Base-by-base conservation (phyloP, 2,329 filamentous ascomycete species). In the Xylariaceae sp. region DNA sequence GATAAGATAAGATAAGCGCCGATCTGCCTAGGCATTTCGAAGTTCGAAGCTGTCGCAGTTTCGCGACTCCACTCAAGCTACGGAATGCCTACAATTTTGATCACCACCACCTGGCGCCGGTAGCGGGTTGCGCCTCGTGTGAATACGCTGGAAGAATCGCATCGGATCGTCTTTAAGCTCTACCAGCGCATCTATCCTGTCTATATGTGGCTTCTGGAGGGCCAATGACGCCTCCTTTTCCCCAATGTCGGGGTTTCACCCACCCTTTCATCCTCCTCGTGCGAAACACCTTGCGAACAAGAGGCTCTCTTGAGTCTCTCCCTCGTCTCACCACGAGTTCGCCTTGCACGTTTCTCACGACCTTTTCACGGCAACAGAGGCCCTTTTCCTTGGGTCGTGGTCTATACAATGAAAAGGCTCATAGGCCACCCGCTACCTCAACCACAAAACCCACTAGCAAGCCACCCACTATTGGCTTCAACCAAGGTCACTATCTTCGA, bases 401-500 rank as follows among this genome's bases (percentile, higher is more conserved):
- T 36, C 44, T 51, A 10, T 43, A 10, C 21, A 42, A 29, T 18
- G 44, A 29, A 26, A 41, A 16, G 6, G 13, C 12, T 9, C 47
- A 34, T 2, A 16, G 18, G 21, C 30, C 51, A n/a, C 13, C 54
- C 42, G 26, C 36, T 22, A 9, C 45, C 22, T 22, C 40, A 3
- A 47, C 51, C 56, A 26, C 30, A 30, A 53, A 54, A 44, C 8
- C 54, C 15, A 39, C 16, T 15, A 36, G 13, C 37, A 26, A 26
- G 13, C 19, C 22, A 6, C 32, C 55, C 3, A 3, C 49, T 34
- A 16, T 7, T 5, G 9, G 30, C 8, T n/a, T 64, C 61, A 37
- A 69, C 61, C 51, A 61, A 62, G 65, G 76, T 72, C 62, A 74
- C 71, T 83, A 78, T 70, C 75, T 77, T 63, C 77, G 77, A 56